Evolutionary conservation across 2,329 filamentous ascomycete genomes (phyloP).

Genomic region (Juglanconis oblonga): DNA sequence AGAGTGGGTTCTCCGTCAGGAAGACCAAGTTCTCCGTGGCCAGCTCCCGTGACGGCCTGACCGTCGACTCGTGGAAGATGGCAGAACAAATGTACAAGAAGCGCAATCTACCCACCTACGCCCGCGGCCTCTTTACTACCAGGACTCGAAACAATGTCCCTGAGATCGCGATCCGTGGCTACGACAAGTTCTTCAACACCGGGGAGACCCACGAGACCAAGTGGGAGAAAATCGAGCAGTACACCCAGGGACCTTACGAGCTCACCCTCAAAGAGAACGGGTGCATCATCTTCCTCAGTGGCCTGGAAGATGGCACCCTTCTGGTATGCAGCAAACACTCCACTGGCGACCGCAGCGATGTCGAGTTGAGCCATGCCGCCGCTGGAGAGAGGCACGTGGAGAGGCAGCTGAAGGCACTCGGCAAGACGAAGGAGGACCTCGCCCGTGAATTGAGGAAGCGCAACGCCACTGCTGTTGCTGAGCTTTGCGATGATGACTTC

Average conservation of each 20-base stretch:
- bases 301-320: conserved; percentile 82
- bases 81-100: conserved; percentile 97
- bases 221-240: conserved; percentile 73
- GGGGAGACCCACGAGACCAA: conserved; percentile 77
- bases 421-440: conserved; percentile 75
- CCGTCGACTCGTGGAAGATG: conserved; percentile 88
- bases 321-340: conserved; percentile 99
- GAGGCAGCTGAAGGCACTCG: conserved; percentile 71
- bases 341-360: conserved; percentile 74
- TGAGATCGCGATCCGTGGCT: conserved; percentile 85
- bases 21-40: conserved; percentile 74
- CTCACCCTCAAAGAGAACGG: conserved; percentile 97
- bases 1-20: conserved; percentile 67
- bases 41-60: conserved; percentile 59
- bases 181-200: conserved; percentile 99
- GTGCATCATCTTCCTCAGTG: conserved; percentile 98
- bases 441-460: conserved; percentile 71
- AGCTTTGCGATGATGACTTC: conserved; percentile 93
- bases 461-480: conserved; percentile 92
- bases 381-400: conserved; percentile 82
- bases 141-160: conserved; percentile 58
- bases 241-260: conserved; percentile 87
- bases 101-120: conserved; percentile 80
- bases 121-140: conserved; percentile 90
- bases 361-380: conserved; percentile 73